A percentile compares a stretch with the other conserved stretches of the same genome.
Conservation (phyloP, 2,329 filamentous ascomycete species). For the Fusarium mundagurra region DNA sequence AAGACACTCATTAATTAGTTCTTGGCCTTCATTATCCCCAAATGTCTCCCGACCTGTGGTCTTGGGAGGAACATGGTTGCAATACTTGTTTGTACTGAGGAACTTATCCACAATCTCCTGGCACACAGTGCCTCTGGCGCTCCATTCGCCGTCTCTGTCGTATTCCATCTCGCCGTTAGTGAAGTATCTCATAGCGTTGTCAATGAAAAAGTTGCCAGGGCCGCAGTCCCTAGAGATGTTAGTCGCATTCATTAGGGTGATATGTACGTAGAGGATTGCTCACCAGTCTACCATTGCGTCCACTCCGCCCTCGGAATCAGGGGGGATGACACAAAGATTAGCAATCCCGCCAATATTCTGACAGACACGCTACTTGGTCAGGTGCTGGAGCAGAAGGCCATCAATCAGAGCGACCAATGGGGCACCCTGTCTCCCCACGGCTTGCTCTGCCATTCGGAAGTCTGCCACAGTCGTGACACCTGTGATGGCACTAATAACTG, state of each 20-base stretch:
- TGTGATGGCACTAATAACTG: slow-evolving; percentile 62
- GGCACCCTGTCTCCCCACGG: slow-evolving; percentile 64
- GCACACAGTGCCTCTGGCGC: slow-evolving; percentile 58
- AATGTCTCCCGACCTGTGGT: slow-evolving; percentile 69
- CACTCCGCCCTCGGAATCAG: slow-evolving; percentile 49
- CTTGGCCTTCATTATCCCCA: slow-evolving; percentile 63
- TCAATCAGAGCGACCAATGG: slow-evolving; percentile 68
- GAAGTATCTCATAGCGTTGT: slow-evolving; percentile 64
- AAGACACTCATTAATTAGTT: slow-evolving; percentile 58
- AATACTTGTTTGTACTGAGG: slow-evolving; percentile 55
- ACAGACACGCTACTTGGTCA: slow-evolving; percentile 64
- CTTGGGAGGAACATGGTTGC: slow-evolving; percentile 60
- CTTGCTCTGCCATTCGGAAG: slow-evolving; percentile 66
- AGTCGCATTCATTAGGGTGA: neutral
- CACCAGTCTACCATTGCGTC: slow-evolving; percentile 14
- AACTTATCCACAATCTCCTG: slow-evolving; percentile 50
- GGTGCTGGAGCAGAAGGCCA: slow-evolving; percentile 64
- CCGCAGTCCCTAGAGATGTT: slow-evolving; percentile 6
- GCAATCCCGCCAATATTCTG: slow-evolving; percentile 70
- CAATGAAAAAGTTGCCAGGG: slow-evolving; percentile 66
- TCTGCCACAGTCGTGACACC: slow-evolving; percentile 68
- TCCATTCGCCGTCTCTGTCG: slow-evolving; percentile 62
- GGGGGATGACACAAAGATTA: slow-evolving; percentile 68
- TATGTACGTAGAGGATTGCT: neutral
- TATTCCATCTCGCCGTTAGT: slow-evolving; percentile 60